These are phyloP conservation scores for Aspergillus cavernicola DNA, from an alignment of 495 filamentous ascomycete genomes.

Conservation along the genomic window DNA sequence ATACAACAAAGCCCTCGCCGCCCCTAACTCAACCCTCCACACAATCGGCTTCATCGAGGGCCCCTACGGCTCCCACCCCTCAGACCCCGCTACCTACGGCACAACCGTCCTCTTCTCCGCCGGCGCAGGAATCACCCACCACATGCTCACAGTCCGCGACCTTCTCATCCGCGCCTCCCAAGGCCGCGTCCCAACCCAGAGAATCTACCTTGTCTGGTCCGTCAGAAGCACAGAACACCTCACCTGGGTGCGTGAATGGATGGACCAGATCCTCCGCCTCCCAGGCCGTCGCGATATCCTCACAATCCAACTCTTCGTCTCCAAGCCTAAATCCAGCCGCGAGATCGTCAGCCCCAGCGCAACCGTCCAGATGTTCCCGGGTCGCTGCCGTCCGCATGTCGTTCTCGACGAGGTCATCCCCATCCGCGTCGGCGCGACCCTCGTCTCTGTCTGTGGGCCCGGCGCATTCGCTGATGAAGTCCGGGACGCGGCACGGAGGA, in stretches of 20 bases:
- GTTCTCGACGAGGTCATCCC: conserved; percentile 77
- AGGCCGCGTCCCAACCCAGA: conserved; percentile 69
- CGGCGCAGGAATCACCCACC: conserved; percentile 86
- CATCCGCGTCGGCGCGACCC: conserved; percentile 72
- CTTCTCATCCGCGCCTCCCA: conserved; percentile 66
- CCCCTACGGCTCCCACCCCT: conserved; percentile 69
- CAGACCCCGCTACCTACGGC: conserved; percentile 70
- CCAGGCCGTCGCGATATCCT: conserved; percentile 78
- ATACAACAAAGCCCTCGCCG: conserved; percentile 61
- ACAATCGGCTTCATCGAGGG: conserved; percentile 72
- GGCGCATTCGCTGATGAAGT: conserved; percentile 90
- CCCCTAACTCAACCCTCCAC: conserved; percentile 55
- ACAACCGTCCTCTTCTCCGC: conserved; percentile 83
- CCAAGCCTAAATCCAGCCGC: conserved; percentile 70
- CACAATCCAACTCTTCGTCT: conserved; percentile 83
- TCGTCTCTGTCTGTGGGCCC: conserved; percentile 85
- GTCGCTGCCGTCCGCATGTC: conserved; percentile 51
- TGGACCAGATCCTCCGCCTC: conserved; percentile 88
- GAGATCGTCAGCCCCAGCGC: conserved; percentile 79
- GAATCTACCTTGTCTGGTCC: conserved; percentile 84
- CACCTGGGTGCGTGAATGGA: conserved; percentile 91
- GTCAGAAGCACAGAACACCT: conserved; percentile 85
- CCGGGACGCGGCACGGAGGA: conserved; percentile 61
- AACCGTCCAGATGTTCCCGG: conserved; percentile 88
- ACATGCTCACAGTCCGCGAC: conserved; percentile 72